Evolutionary conservation across 345 rosid species (phyloP).

Genomic region (Diplotaxis tenuifolia): DNA sequence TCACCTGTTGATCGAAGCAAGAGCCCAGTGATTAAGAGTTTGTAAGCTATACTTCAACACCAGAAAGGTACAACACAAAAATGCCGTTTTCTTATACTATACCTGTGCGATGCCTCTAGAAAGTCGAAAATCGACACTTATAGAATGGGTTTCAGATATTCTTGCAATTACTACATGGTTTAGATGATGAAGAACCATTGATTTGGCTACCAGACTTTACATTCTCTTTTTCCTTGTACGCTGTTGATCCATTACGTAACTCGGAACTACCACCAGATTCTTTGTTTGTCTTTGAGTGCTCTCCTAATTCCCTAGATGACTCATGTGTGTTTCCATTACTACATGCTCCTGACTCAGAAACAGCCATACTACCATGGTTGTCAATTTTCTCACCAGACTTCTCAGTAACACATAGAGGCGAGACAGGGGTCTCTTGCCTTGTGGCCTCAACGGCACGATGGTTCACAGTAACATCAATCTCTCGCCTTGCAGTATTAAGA

Average conservation of each 20-base stretch:
- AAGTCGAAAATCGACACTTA: constrained; percentile 86
- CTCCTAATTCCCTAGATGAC: constrained; percentile 29
- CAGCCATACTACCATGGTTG: constrained; percentile 28
- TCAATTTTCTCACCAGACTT: constrained; percentile 37
- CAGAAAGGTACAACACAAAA: constrained; percentile 5
- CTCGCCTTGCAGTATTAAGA: constrained; percentile 53
- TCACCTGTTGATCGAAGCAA: constrained; percentile 59
- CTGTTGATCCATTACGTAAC: constrained; percentile 33
- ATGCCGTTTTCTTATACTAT: background rate
- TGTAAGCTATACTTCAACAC: constrained; percentile 9
- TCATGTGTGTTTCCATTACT: constrained; percentile 44
- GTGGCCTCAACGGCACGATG: constrained; percentile 36
- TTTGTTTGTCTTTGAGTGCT: constrained; percentile 28
- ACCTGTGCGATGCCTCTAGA: constrained; percentile 99
- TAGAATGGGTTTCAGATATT: constrained; percentile 69
- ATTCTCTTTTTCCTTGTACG: constrained; percentile 39
- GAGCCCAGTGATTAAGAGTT: constrained; percentile 18
- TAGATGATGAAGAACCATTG: constrained; percentile 42
- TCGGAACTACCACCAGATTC: constrained; percentile 40
- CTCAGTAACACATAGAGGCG: constrained; percentile 35
- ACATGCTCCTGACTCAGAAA: constrained; percentile 41
- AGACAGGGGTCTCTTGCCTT: constrained; percentile 14
- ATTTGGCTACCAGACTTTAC: constrained; percentile 37
- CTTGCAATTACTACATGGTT: constrained; percentile 48
- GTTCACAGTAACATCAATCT: constrained; percentile 32